These are phyloP conservation scores for Barnettozyma wickerhamii DNA, from an alignment of 805 yeast genomes.

Conservation along the genomic window DNA sequence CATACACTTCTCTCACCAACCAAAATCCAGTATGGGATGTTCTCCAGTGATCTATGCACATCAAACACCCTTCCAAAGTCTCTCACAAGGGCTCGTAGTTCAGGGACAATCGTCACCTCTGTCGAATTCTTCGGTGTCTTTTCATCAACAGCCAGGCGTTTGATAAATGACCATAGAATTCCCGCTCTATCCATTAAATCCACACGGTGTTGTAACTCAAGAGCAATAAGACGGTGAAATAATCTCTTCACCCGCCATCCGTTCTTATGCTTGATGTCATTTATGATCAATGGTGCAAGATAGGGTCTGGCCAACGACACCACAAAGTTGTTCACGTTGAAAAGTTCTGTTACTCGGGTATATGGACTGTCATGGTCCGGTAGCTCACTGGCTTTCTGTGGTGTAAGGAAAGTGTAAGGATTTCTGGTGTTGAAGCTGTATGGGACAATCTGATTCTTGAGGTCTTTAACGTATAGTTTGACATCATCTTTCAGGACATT, in stretches of 20 bases:
- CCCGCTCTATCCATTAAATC: constrained; percentile 79
- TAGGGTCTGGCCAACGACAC: constrained; percentile 93
- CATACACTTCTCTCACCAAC: constrained; percentile 93
- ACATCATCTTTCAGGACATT: constrained; percentile 58
- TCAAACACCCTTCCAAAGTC: constrained; percentile 34
- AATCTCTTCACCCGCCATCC: constrained; percentile 33
- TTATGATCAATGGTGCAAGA: constrained; percentile 81
- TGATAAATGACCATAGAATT: constrained; percentile 60
- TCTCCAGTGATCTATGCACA: constrained; percentile 75
- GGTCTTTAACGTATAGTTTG: constrained; percentile 52
- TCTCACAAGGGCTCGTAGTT: constrained; percentile 52
- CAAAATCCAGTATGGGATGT: constrained; percentile 82
- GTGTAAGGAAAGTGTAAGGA: constrained; percentile 30
- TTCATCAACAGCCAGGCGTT: constrained; percentile 82
- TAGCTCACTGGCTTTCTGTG: constrained; percentile 43
- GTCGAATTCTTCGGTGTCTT: constrained; percentile 74
- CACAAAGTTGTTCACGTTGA: constrained; percentile 90
- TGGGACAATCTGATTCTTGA: constrained; percentile 58
- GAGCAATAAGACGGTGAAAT: constrained; percentile 36
- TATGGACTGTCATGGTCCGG: constrained; percentile 63
- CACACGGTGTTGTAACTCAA: constrained; percentile 83
- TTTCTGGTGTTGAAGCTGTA: constrained; percentile 36
- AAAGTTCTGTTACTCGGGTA: constrained; percentile 82
- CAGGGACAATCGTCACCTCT: constrained; percentile 90
- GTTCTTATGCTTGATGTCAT: constrained; percentile 72